Evolutionary conservation across 192 early-diverging fungal genomes (phyloP).

Genomic region (Linnemannia zychae): DNA sequence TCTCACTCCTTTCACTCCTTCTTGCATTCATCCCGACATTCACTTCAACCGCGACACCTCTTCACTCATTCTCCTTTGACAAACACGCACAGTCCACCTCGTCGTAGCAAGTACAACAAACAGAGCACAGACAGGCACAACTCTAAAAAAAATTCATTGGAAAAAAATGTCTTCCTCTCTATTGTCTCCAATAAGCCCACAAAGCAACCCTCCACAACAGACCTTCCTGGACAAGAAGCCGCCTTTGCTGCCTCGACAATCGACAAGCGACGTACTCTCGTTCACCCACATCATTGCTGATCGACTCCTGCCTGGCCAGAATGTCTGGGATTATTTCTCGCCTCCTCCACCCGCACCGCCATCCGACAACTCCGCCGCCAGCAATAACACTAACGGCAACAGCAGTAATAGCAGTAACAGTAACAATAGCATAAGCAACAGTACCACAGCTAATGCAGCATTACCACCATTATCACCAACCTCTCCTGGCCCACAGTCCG

Average conservation of each 20-base stretch:
- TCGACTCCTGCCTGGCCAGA: conserved; percentile 37
- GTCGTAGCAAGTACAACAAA: too few relatives aligned
- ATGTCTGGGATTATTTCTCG: conserved; percentile 52
- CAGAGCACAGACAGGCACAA: neutral
- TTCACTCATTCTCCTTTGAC: neutral
- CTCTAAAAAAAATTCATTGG: neutral
- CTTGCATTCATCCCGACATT: neutral
- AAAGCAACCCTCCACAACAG: conserved; percentile 22
- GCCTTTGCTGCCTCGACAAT: conserved; percentile 43
- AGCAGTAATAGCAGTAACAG: neutral
- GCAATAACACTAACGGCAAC: neutral
- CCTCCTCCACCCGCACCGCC: conserved; percentile 3
- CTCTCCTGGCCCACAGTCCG: neutral
- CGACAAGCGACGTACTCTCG: conserved; percentile 50
- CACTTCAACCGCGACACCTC: neutral
- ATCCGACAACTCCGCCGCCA: neutral
- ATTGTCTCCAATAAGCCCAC: neutral
- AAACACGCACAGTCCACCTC: neutral
- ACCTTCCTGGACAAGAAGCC: conserved; percentile 51
- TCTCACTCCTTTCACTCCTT: neutral
- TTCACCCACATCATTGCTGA: conserved; percentile 53
- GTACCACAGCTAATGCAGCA: neutral
- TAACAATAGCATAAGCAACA: neutral
- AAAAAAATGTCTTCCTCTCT: conserved; percentile 9
- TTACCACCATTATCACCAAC: conserved; percentile 7